Evolutionary conservation across 176 grass and related monocot genomes (phyloP), one percentile per base, ranked within the genome.

Genomic region (Eleusine indica): DNA sequence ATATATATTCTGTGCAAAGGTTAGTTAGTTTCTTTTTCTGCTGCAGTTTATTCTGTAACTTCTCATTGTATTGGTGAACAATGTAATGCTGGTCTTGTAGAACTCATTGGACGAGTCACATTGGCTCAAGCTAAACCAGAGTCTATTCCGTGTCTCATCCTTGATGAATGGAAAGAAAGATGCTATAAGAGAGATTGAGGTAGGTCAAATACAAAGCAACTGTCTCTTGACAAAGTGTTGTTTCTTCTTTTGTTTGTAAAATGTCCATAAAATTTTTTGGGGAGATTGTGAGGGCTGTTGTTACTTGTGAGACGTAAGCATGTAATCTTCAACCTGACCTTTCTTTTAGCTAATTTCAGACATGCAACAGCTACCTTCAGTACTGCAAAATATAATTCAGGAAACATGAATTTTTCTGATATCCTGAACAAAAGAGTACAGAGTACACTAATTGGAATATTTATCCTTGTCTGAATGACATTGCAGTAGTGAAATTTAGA

Each of bases 1-100:
- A 90, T 98, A 98, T 79, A 93, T 98, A 82, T 98, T 98, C 77
- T 98, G 92, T 85, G 91, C 85, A 85, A 98, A 91, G 92, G 96
- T 98, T 86, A 75, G 80, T 65, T 84, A 68, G 18, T 80, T 83
- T 76, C 14, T 22, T 84, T 68, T 66, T 69, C 11, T 4, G 18
- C 37, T 82, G 66, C 70, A 78, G 41, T 67, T 30, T 66, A 58
- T 86, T 82, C 42, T 73, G 63, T 75, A 69, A 41, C 38, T 63
- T 75, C 11, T 42, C 21, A 56, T 72, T 78, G 42, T 49, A 65
- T 63, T 41, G 32, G 16, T 61, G 56, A 62, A 62, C 6, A 73
- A 53, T 77, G 77, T 73, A 68, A 73, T 73, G 30, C 44, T 73
- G 61, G 51, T 90, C 25, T 88, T 67, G 58, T 88, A 98, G 96